Base-by-base conservation (phyloP, 805 yeast genomes). In the Saturnispora kantuleensis region DNA sequence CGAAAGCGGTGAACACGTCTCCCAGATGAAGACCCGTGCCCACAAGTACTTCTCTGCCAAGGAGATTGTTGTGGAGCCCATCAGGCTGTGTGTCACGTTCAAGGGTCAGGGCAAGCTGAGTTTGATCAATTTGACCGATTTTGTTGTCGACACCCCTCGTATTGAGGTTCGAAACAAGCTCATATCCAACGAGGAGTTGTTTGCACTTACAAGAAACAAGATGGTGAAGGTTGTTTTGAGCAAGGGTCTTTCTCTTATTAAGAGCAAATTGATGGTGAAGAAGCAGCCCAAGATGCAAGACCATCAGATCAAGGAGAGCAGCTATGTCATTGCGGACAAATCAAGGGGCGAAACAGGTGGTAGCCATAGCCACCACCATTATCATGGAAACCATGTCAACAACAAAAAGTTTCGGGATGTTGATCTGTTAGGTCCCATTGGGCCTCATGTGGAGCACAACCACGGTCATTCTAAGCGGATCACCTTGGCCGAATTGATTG, bases 231-330 rank as follows among this genome's bases (percentile, higher is more conserved):
- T 77, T 3, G 64, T 82, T 10, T 52, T 83, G 44, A 68, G 66
- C 38, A 84, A 83, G 53, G 72, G 95, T 0, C 95, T 95, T 3
- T 79, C 83, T 47, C 74, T 90, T 39, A 62, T 89, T 26, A 81
- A 85, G 15, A 87, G 87, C 59, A 87, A 85, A 62, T 64, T 90
- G 46, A 70, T 38, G 29, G 13, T 17, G 4, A 26, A 31, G 6
- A 44, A 44, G 32, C 12, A 12, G 35, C 45, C 33, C 37, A 36
- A 12, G 45, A 47, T 8, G 39, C 50, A 13, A 28, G 37, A n/a
- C 21, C 26, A 38, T 29, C 12, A 28, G 13, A 18, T 18, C 30
- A 16, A 17, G 31, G 18, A 15, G n/a, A 10, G 16, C 8, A n/a
- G 32, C 11, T 10, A 18, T 10, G 33, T 6, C 7, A 11, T 21